Evolutionary conservation across 2,329 filamentous ascomycete species (phyloP).

Genomic region (Raffaelea albimanens): DNA sequence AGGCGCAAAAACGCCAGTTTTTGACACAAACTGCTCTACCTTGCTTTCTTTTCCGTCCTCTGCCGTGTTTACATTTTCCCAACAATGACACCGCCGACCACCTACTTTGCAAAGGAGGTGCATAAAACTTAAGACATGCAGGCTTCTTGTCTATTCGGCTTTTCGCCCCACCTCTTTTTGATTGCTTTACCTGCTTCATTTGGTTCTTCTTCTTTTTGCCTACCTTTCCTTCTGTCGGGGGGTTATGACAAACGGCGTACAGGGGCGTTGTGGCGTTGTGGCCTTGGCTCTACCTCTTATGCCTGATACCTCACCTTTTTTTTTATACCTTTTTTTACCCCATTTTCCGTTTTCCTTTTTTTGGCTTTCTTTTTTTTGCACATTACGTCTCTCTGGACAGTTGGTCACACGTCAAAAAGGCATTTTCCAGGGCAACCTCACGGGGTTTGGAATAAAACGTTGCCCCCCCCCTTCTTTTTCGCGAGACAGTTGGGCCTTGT

Average conservation of each 20-base stretch:
- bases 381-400: no score
- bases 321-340: background rate
- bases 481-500: no score
- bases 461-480: background rate
- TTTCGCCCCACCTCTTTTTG: background rate
- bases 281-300: slow-evolving; percentile 6
- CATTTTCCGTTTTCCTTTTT: background rate
- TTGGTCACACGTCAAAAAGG: no score
- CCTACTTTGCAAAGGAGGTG: no score
- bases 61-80: no score
- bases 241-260: slow-evolving; percentile 5
- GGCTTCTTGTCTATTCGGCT: background rate
- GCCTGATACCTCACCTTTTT: slow-evolving; percentile 4
- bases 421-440: no score
- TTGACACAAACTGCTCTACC: no score
- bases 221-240: background rate
- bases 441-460: no score
- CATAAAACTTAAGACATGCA: no score
- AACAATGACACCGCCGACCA: no score
- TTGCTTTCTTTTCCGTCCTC: no score
- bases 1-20: no score
- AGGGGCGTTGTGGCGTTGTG: slow-evolving; percentile 10
- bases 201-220: background rate
- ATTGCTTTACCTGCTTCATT: background rate
- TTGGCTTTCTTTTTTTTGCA: background rate